These are phyloP conservation scores for Neobulgaria alba DNA, from an alignment of 2,329 filamentous ascomycete genomes.

Conservation along the genomic window DNA sequence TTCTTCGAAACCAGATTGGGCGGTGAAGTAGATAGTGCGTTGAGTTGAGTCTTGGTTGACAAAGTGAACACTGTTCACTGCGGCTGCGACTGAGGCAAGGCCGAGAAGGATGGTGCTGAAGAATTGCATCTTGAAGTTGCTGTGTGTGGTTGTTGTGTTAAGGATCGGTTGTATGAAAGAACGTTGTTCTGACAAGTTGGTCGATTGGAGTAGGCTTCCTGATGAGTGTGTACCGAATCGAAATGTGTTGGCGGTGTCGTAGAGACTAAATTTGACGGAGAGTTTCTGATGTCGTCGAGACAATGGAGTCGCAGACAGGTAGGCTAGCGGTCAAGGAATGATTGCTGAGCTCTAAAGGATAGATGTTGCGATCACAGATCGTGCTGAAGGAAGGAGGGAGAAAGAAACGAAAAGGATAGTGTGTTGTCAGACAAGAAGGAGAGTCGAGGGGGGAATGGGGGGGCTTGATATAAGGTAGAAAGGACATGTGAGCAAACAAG, in stretches of 20 bases:
- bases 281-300: not conserved
- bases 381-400: not conserved
- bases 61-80: conserved; percentile 39
- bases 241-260: not conserved
- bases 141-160: not conserved
- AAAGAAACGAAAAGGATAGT: not conserved
- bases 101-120: not conserved
- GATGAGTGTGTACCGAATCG: not conserved
- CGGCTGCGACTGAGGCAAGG: not conserved
- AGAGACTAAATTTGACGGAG: not conserved
- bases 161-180: not conserved
- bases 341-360: not conserved
- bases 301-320: not conserved
- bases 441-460: not conserved
- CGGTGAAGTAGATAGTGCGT: conserved; percentile 28
- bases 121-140: not conserved
- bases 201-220: not conserved
- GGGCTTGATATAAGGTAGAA: not conserved
- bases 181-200: not conserved
- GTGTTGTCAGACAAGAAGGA: not conserved
- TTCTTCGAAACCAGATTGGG: conserved; percentile 12
- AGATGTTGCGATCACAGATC: not conserved
- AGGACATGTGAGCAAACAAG: not conserved
- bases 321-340: not conserved
- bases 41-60: conserved; percentile 44